These are phyloP conservation scores for Populus ilicifolia DNA, from an alignment of 345 rosid genomes.

Conservation along the genomic window DNA sequence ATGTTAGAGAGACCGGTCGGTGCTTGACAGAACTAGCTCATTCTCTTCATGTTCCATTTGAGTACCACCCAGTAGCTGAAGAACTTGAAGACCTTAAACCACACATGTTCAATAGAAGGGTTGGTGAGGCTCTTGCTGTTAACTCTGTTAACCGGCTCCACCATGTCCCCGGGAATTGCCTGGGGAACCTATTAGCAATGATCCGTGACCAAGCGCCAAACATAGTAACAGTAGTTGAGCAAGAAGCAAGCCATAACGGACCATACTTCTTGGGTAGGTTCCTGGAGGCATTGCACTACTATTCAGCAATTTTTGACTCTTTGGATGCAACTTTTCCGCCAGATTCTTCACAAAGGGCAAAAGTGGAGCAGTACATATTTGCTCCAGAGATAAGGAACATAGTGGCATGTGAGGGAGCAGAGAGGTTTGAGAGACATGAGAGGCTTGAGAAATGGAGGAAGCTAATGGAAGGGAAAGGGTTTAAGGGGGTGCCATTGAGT, in stretches of 20 bases:
- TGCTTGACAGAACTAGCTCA: slow-evolving; percentile 57
- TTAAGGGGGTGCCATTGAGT: slow-evolving; percentile 50
- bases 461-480: slow-evolving; percentile 63
- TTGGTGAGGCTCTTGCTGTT: slow-evolving; percentile 61
- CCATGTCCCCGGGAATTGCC: slow-evolving; percentile 40
- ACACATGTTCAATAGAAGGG: slow-evolving; percentile 60
- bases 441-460: slow-evolving; percentile 67
- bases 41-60: slow-evolving; percentile 61
- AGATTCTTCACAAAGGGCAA: slow-evolving; percentile 54
- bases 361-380: slow-evolving; percentile 61
- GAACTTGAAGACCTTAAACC: slow-evolving; percentile 53
- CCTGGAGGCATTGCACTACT: slow-evolving; percentile 65
- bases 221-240: slow-evolving; percentile 54
- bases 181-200: slow-evolving; percentile 47
- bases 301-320: slow-evolving; percentile 61
- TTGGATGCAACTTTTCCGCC: slow-evolving; percentile 59
- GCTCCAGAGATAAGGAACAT: slow-evolving; percentile 61
- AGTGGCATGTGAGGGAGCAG: slow-evolving; percentile 57
- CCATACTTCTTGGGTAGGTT: slow-evolving; percentile 58
- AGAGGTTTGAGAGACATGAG: slow-evolving; percentile 58
- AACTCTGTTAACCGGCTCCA: slow-evolving; percentile 55
- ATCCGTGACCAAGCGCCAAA: slow-evolving; percentile 69
- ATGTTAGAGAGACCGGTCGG: slow-evolving; percentile 54
- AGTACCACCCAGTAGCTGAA: slow-evolving; percentile 57
- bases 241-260: slow-evolving; percentile 69